These are phyloP conservation scores for Gonium pectorale DNA, from an alignment of 139 green algal species.

Conservation along the genomic window DNA sequence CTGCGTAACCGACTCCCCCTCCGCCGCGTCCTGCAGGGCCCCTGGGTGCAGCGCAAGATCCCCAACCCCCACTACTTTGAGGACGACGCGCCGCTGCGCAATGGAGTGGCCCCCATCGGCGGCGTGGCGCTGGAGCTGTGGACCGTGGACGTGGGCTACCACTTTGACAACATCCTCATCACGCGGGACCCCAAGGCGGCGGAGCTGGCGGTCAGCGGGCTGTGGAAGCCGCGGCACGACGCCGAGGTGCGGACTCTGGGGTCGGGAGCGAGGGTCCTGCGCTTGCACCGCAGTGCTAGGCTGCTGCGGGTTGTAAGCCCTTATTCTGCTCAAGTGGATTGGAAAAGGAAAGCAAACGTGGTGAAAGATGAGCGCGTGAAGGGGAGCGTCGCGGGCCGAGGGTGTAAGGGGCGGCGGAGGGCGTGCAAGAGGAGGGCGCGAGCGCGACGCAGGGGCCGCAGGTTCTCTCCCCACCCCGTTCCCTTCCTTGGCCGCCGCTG, in stretches of 20 bases:
- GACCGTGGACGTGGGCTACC: conserved; percentile 27
- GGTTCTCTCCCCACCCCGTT: too few relatives aligned
- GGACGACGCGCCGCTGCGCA: background rate
- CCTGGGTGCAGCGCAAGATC: conserved; percentile 8
- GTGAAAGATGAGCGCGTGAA: too few relatives aligned
- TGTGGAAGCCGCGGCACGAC: conserved; percentile 28
- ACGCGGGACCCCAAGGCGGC: conserved; percentile 12
- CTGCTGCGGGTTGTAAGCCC: too few relatives aligned
- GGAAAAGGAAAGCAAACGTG: too few relatives aligned
- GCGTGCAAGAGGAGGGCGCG: too few relatives aligned
- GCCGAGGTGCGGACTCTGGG: conserved; percentile 27
- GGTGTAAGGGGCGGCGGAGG: too few relatives aligned
- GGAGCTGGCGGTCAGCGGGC: background rate
- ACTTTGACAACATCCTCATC: conserved; percentile 39
- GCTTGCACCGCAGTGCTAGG: too few relatives aligned
- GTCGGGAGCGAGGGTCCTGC: too few relatives aligned
- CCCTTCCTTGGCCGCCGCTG: too few relatives aligned
- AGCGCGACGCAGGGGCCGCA: too few relatives aligned
- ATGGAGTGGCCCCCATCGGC: conserved; percentile 1
- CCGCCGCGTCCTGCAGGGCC: conserved; percentile 8
- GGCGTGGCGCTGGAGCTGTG: conserved; percentile 41
- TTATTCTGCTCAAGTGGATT: too few relatives aligned
- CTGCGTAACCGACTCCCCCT: background rate
- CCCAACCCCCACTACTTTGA: conserved; percentile 42
- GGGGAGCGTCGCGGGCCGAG: too few relatives aligned